Evolutionary conservation across 176 grass and related monocot species (phyloP).

Genomic region (Oryza punctata): DNA sequence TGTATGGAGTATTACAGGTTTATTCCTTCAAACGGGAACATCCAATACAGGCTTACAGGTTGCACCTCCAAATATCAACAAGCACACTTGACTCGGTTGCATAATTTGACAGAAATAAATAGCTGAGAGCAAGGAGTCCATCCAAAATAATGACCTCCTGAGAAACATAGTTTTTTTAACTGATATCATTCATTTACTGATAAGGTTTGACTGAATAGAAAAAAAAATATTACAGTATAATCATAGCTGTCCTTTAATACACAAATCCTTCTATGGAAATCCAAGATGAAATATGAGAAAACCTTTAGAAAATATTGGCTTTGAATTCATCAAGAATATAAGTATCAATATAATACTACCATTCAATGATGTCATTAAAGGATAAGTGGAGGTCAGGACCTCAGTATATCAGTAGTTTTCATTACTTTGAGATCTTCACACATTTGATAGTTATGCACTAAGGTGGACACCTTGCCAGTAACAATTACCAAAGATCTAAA

Average conservation of each 20-base stretch:
- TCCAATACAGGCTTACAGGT: too few relatives aligned
- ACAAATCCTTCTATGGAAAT: background rate
- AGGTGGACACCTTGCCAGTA: background rate
- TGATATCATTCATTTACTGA: background rate
- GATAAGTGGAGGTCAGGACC: background rate
- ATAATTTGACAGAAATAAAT: background rate
- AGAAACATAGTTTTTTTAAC: background rate
- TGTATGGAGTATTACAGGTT: background rate
- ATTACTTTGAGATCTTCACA: background rate
- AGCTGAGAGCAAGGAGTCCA: background rate
- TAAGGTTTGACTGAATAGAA: background rate
- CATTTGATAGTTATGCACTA: background rate
- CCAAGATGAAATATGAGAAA: background rate
- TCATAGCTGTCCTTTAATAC: background rate
- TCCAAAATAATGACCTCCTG: background rate
- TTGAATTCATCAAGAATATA: conserved; percentile 6
- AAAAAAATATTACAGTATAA: background rate
- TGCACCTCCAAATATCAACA: too few relatives aligned
- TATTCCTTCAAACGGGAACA: background rate
- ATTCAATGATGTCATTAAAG: background rate
- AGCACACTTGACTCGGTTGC: background rate
- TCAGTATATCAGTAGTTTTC: background rate
- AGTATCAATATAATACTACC: background rate
- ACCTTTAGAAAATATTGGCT: background rate
- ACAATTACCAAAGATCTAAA: background rate